These are phyloP conservation scores for Cryptosporidium felis DNA, from an alignment of 169 alveolate genomes.

Conservation along the genomic window DNA sequence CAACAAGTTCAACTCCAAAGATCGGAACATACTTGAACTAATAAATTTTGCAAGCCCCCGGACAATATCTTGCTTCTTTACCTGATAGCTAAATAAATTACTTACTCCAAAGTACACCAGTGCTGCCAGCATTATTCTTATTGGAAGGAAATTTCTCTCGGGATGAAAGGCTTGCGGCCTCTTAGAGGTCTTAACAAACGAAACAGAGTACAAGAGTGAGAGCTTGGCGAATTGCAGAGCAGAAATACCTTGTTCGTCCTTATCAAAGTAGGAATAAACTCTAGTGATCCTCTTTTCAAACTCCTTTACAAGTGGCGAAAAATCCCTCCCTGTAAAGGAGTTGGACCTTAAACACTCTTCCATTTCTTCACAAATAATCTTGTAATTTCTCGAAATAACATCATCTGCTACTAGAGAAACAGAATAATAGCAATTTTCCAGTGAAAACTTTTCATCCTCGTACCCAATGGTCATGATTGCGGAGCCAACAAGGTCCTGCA, in stretches of 20 bases:
- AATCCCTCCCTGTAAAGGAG: not conserved
- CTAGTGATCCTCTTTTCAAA: not conserved
- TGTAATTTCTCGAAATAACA: not conserved
- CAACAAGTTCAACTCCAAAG: not conserved
- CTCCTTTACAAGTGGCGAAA: not conserved
- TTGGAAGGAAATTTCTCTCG: not conserved
- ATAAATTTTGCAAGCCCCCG: not conserved
- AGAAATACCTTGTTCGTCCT: not conserved
- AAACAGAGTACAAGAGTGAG: not conserved
- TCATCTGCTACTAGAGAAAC: conserved; percentile 5
- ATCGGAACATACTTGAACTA: not conserved
- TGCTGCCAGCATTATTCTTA: not conserved
- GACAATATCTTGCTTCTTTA: not conserved
- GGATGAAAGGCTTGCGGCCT: not conserved
- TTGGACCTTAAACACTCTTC: not conserved
- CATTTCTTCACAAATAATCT: not conserved
- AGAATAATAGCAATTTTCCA: not conserved
- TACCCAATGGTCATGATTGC: conserved; percentile 1
- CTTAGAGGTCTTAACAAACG: not conserved
- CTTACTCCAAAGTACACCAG: not conserved
- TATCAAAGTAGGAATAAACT: not conserved
- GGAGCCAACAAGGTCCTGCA: not conserved
- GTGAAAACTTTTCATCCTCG: not conserved
- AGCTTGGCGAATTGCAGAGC: not conserved
- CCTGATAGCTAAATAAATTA: not conserved